Percentiles rank a stretch among this genome's conserved stretches.
These are phyloP conservation scores for Apophysomyces sp. DNA, from an alignment of 371 early-diverging fungal genomes.

Conservation along the genomic window DNA sequence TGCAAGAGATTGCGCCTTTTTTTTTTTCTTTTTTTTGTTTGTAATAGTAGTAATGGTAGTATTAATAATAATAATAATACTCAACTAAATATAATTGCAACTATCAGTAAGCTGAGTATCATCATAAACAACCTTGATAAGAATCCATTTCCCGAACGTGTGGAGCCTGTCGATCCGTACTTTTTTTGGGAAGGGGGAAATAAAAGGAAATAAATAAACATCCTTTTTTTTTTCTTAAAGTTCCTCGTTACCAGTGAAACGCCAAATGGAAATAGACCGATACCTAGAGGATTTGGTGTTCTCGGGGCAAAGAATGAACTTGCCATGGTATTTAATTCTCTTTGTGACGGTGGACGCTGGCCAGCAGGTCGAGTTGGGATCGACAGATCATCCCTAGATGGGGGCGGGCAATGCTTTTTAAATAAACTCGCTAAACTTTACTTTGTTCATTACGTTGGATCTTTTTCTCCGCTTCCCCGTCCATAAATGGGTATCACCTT, in stretches of 20 bases:
- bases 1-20: too few species aligned
- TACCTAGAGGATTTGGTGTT: conserved; percentile 42
- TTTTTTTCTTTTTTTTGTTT: neutral
- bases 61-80: neutral
- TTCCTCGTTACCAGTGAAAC: conserved; percentile 41
- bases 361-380: conserved; percentile 71
- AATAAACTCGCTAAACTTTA: neutral
- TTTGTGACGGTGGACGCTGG: conserved; percentile 64
- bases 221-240: too few species aligned
- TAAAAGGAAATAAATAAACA: neutral
- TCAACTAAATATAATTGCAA: conserved; percentile 3
- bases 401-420: too few species aligned
- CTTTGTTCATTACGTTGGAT: conserved; percentile 56
- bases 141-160: conserved; percentile 1
- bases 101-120: conserved; percentile 6
- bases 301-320: conserved; percentile 42
- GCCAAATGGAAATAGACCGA: conserved; percentile 60
- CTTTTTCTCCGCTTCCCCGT: conserved; percentile 68
- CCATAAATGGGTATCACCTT: conserved; percentile 80
- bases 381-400: conserved; percentile 37
- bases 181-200: neutral
- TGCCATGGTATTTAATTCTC: conserved; percentile 41
- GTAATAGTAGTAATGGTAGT: neutral
- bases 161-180: neutral
- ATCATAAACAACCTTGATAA: conserved; percentile 3